Evolutionary conservation across 768 basidiomycete genomes (phyloP), one percentile per base, ranked within the genome.

Genomic region (Tubosaeta sp.): DNA sequence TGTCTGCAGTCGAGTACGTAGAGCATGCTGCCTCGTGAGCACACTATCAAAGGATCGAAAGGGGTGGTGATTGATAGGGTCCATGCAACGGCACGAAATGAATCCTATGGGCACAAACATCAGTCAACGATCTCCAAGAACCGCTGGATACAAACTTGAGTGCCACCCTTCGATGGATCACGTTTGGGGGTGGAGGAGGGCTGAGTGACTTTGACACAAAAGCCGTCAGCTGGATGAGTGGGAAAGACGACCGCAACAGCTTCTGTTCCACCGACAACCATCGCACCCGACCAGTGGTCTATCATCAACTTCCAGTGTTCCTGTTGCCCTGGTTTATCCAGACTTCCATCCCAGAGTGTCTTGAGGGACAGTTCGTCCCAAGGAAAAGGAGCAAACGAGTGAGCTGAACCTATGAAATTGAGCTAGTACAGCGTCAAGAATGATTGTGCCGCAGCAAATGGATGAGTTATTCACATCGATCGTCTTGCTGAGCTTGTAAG

Each of bases 11-110:
- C 74, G 61, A 81, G 75, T 14, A 87, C 70, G 60, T 82, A 82
- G 19, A 89, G 56, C 19, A 85, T 58, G 50, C 78, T 79, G 35
- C 75, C 73, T 29, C 74, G 68, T 9, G 83, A 74, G 54, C 85
- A 77, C 26, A 88, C 62, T 25, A 87, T 62, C 16, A 88, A 66
- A 9, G 87, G 86, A n/a, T 82, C 75, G 13, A 76, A 69, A 2
- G 76, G 79, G 0, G 62, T 52, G 13, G 65, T 48, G 14, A 70
- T 70, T 54, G 71, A 71, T 42, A 88, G 59, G 22, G 78, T 77
- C 88, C 87, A 90, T 38, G 81, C 81, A 55, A 83, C 75, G 6
- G 69, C 68, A 48, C 62, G 49, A 52, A 67, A 64, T 3, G 54
- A 35, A 34, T 59, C 64, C 65, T 67, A 46, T 9, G 16, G 35